Base-by-base conservation (phyloP, 1,284 basidiomycete genomes). In the Cryptococcus wingfieldii region DNA sequence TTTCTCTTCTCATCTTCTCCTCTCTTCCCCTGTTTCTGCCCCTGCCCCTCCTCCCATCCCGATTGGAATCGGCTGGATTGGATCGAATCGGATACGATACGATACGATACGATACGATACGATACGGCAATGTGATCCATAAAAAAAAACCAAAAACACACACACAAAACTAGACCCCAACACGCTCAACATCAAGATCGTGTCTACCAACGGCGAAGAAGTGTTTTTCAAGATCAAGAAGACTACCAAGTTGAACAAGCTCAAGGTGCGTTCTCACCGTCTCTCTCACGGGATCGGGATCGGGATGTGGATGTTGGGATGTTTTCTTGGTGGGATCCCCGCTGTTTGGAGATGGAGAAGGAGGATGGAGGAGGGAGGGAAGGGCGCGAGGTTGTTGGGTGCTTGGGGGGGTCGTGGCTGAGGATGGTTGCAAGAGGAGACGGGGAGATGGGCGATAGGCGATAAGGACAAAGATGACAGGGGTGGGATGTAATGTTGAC, bases 171-270 rank as follows among this genome's bases (percentile, higher is more conserved):
- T 41, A 56, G 53, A 53, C 47, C 84, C 85, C 68, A 81, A 84
- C 54, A 83, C 88, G 38, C 88, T 91, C 71, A 90, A 89, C 74
- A 86, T 90, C 79, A 90, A 89, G 83, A 88, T 89, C 53, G 83
- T 88, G 50, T 86, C 84, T 57, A 83, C 87, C 39, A 78, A 82
- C 23, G 89, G 90, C 48, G 88, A 94, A 56, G 92, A 97, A 75
- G 90, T 96, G 44, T 96, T 91, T 79, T 97, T 97, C 84, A 97
- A 97, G 83, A 96, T 97, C 79, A 96, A 96, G 81, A 85, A 88
- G 68, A 90, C 84, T 72, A 96, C 93, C 48, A 93, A 89, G 81
- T 79, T 96, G 61, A 89, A 86, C 80, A 97, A 97, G 81, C 84
- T 97, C 27, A 77, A 76, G 68, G 75, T 75, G 58, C 27, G 66